Percentiles rank a stretch among this genome's conserved stretches.
Conservation (phyloP, 257 asterid species). For the Solanum clarkiae region DNA sequence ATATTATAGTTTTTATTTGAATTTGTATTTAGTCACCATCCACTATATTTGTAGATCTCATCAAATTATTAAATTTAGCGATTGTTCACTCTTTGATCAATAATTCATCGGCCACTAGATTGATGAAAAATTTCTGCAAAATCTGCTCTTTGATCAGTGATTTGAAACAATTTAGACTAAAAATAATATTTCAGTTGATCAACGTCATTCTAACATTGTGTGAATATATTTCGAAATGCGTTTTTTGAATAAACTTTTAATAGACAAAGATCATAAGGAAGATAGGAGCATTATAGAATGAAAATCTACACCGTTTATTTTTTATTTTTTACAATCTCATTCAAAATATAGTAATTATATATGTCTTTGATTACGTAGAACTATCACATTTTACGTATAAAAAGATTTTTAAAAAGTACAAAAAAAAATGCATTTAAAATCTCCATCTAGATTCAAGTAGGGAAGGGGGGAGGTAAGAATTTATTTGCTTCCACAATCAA, state of each 20-base stretch:
- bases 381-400: neutral
- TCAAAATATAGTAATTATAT: neutral
- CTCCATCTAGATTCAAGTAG: neutral
- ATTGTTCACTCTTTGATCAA: too few species aligned
- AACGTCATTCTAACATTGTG: neutral
- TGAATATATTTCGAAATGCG: neutral
- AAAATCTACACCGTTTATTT: neutral
- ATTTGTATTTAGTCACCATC: too few species aligned
- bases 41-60: too few species aligned
- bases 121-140: too few species aligned
- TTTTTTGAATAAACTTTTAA: neutral
- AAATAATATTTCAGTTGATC: too few species aligned
- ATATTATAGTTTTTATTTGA: too few species aligned
- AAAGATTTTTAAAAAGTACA: too few species aligned
- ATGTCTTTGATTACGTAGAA: neutral
- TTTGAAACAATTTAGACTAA: too few species aligned
- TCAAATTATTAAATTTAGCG: too few species aligned
- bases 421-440: neutral
- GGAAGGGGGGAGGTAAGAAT: too few species aligned
- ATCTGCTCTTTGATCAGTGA: too few species aligned
- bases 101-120: too few species aligned
- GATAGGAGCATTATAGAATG: neutral
- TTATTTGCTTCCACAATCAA: neutral
- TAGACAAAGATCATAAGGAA: neutral
- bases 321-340: neutral